These are phyloP conservation scores for Cucurbita pepo DNA, from an alignment of 306 rosid species.

Conservation along the genomic window DNA sequence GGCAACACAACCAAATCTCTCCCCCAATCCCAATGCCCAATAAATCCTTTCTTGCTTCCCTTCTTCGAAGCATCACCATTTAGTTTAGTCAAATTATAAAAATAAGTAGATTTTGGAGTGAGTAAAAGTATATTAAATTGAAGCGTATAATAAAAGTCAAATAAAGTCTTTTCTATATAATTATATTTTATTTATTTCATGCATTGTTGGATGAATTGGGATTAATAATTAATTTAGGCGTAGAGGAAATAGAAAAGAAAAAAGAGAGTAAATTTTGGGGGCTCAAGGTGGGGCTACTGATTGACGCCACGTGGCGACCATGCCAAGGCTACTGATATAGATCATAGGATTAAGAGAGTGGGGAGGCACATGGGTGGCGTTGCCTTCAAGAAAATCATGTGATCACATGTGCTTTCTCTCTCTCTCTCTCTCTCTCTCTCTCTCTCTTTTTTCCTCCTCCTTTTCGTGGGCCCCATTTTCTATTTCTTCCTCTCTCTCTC, in stretches of 20 bases:
- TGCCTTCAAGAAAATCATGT: slow-evolving; percentile 85
- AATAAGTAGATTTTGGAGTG: no score
- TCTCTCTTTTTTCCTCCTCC: slow-evolving; percentile 11
- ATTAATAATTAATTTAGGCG: neutral
- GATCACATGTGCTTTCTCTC: slow-evolving; percentile 70
- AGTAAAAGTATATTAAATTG: no score
- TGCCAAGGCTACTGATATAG: slow-evolving; percentile 38
- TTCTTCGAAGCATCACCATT: slow-evolving; percentile 58
- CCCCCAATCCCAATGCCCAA: slow-evolving; percentile 55
- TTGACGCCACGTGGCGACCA: slow-evolving; percentile 45
- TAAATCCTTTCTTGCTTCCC: slow-evolving; percentile 47
- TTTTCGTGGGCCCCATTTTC: slow-evolving; percentile 29
- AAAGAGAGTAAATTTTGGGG: slow-evolving; percentile 18
- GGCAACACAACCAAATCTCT: slow-evolving; percentile 45
- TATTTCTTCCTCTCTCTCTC: neutral
- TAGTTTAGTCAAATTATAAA: no score
- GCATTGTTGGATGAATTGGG: neutral
- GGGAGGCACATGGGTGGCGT: slow-evolving; percentile 90
- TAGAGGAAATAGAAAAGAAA: no score
- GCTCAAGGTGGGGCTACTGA: slow-evolving; percentile 42
- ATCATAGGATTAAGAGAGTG: slow-evolving; percentile 23
- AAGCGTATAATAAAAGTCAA: no score
- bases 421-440: slow-evolving; percentile 18
- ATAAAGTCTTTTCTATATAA: no score
- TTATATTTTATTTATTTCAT: no score